These are phyloP conservation scores for Phytophthora nicotianae DNA, from an alignment of 352 stramenopile genomes.

Conservation along the genomic window DNA sequence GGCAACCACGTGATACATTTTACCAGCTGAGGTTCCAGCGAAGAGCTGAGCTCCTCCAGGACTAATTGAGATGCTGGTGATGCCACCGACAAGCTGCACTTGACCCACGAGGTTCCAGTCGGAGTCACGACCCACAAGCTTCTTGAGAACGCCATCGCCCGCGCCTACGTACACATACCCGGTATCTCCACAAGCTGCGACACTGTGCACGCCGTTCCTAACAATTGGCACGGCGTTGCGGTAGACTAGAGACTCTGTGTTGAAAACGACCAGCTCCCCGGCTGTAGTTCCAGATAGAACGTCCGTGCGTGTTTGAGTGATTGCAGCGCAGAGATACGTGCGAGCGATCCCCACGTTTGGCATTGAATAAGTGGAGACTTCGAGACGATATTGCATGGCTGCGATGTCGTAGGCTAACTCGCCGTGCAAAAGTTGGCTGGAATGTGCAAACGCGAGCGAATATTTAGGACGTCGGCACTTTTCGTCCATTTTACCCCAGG, in stretches of 20 bases:
- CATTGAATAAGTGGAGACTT: conserved; percentile 70
- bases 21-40: conserved; percentile 72
- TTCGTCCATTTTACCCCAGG: conserved; percentile 72
- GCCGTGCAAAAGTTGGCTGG: conserved; percentile 63
- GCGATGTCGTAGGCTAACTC: conserved; percentile 76
- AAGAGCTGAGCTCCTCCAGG: conserved; percentile 60
- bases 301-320: conserved; percentile 58
- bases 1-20: conserved; percentile 69
- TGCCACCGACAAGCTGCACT: conserved; percentile 80
- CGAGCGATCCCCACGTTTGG: conserved; percentile 73
- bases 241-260: conserved; percentile 66
- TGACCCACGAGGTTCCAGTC: conserved; percentile 87
- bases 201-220: conserved; percentile 77
- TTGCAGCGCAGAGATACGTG: conserved; percentile 69
- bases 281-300: conserved; percentile 69
- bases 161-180: conserved; percentile 82
- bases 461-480: conserved; percentile 76
- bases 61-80: conserved; percentile 78
- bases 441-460: conserved; percentile 65
- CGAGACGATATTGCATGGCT: conserved; percentile 81
- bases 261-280: conserved; percentile 90
- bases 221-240: conserved; percentile 66
- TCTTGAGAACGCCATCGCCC: conserved; percentile 88
- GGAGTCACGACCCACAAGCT: conserved; percentile 72
- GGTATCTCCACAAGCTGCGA: conserved; percentile 64